Evolutionary conservation across 345 rosid genomes (phyloP), one percentile per base, ranked within the genome.

Genomic region (Gossypium bickii): DNA sequence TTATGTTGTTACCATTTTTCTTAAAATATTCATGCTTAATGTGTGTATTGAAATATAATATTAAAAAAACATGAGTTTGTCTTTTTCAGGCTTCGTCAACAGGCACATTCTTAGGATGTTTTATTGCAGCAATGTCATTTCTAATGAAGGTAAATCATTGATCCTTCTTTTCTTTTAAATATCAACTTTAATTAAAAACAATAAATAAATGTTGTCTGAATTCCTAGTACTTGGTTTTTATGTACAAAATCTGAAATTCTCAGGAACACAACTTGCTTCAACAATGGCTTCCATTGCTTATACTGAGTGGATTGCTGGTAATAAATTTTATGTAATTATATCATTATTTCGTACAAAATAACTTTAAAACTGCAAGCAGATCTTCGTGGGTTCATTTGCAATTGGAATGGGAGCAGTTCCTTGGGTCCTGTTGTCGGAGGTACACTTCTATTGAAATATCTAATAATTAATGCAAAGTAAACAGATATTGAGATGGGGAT

Each of bases 381-480:
- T 76, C 9, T 85, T 75, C 60, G 57, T 68, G 3, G 91, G 85
- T 24, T 84, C 82, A 2, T 87, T 84, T 43, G 77, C 87, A 1
- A 69, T 79, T n/a, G 85, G 89, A 45, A 82, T 80, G 89, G 88
- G 88, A 80, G 78, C 82, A 59, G 76, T 88, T 73, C 89, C 85
- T n/a, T 87, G 89, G 82, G 80, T 86, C 61, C 70, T 83, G 55
- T 78, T 84, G 87, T 87, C 84, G 0, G 87, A 87, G 85, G 83
- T 77, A 76, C 8, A 20, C 16, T 24, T 12, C 38, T 29, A 29
- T 29, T 29, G 38, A 29, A 4, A 29, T 29, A 29, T 29, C 38
- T 29, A 29, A 29, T 29, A 29, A 29, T 29, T 3, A 29, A 29
- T 34, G 41, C 7, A 34, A 4, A 34, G 41, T 34, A 34, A 34